Percentiles rank a stretch among this genome's conserved stretches.
phyloP scores from a whole-genome alignment of 176 grass and related monocot genomes.

The Oryza glumipatula region DNA sequence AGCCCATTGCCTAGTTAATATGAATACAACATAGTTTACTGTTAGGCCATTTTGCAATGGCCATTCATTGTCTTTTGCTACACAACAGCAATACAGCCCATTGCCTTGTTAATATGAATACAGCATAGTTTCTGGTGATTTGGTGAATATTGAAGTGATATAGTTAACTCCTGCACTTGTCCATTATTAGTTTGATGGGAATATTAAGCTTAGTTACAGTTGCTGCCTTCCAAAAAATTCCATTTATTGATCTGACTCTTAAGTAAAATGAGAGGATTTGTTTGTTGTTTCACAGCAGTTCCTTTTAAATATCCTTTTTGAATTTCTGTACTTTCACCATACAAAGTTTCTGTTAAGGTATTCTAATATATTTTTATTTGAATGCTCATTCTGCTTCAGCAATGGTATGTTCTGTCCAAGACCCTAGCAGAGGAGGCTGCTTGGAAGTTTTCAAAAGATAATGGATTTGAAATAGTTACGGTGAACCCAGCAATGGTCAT shows the following conservation, averaged over 20 bases:
- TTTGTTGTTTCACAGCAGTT: not conserved
- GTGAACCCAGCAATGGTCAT: slow-evolving; percentile 75
- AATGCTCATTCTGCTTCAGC: slow-evolving; percentile 35
- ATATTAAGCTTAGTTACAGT: not conserved
- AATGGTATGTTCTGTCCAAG: slow-evolving; percentile 73
- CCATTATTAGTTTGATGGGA: not conserved
- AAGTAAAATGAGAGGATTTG: not conserved
- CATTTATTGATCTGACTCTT: not conserved
- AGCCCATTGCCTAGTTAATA: not conserved
- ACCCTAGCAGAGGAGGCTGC: slow-evolving; percentile 67
- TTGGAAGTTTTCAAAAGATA: slow-evolving; percentile 68
- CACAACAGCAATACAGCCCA: not conserved
- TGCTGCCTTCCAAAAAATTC: not conserved
- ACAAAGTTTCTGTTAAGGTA: slow-evolving; percentile 10
- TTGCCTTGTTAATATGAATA: not conserved
- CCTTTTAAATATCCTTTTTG: not conserved
- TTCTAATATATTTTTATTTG: slow-evolving; percentile 1
- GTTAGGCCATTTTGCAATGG: not conserved
- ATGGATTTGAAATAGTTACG: slow-evolving; percentile 52
- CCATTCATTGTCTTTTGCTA: not conserved
- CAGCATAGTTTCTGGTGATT: not conserved
- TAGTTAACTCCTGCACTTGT: not conserved
- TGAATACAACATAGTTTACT: not conserved
- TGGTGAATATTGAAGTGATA: not conserved
- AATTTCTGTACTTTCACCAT: not conserved